Evolutionary conservation across 768 basidiomycete genomes (phyloP).

Genomic region (Lentinula sp.): DNA sequence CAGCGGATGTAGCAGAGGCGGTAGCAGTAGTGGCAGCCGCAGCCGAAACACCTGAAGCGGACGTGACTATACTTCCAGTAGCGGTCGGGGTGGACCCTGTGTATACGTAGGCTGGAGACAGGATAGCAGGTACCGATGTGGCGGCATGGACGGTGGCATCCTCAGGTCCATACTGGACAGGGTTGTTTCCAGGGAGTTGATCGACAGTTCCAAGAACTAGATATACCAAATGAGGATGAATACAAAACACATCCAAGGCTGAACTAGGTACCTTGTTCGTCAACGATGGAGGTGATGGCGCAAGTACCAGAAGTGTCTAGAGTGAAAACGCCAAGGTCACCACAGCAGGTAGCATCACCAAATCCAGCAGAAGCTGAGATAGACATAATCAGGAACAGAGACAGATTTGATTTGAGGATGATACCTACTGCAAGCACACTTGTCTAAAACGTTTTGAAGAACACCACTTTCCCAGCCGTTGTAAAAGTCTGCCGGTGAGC

Average conservation of each 20-base stretch:
- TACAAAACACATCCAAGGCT: background rate
- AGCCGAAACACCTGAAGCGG: slow-evolving; percentile 11
- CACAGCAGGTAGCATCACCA: slow-evolving; percentile 36
- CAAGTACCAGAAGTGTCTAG: slow-evolving; percentile 34
- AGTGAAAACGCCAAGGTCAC: slow-evolving; percentile 35
- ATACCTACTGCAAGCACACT: slow-evolving; percentile 35
- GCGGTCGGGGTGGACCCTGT: slow-evolving; percentile 33
- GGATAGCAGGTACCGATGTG: slow-evolving; percentile 28
- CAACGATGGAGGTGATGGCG: slow-evolving; percentile 37
- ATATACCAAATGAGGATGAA: slow-evolving; percentile 3
- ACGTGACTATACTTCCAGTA: slow-evolving; percentile 23
- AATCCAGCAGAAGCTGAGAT: slow-evolving; percentile 5
- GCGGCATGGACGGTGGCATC: slow-evolving; percentile 27
- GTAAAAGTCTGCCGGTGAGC: slow-evolving; percentile 34
- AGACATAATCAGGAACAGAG: background rate
- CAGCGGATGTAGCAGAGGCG: background rate
- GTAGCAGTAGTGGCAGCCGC: background rate
- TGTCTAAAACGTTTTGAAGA: slow-evolving; percentile 48
- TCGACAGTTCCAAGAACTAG: slow-evolving; percentile 40
- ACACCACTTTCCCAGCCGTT: slow-evolving; percentile 59
- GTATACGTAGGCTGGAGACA: slow-evolving; percentile 42
- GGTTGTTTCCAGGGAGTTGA: slow-evolving; percentile 50
- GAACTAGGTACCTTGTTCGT: slow-evolving; percentile 36
- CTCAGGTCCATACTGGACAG: slow-evolving; percentile 32
- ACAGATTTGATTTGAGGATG: too few species aligned